phyloP scores from a whole-genome alignment of 495 filamentous ascomycete species.

The Hypoxylon perforatum region DNA sequence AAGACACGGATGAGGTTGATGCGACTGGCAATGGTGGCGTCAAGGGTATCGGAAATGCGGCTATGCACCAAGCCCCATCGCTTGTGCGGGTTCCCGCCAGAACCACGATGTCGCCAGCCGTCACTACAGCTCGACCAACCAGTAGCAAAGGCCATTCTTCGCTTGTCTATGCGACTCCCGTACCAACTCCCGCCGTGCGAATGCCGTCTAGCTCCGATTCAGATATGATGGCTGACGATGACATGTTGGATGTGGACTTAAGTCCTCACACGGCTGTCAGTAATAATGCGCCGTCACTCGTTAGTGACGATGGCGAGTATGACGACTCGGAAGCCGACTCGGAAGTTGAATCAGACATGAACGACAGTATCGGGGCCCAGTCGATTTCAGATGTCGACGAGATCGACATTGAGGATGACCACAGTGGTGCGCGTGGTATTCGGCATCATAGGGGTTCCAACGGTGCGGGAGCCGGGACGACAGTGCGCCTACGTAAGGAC shows the following conservation, averaged over 20 bases:
- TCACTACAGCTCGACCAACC: slow-evolving; percentile 59
- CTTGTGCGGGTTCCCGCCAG: slow-evolving; percentile 67
- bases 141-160: slow-evolving; percentile 64
- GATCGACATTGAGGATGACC: slow-evolving; percentile 59
- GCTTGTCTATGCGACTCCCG: slow-evolving; percentile 50
- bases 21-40: slow-evolving; percentile 31
- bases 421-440: slow-evolving; percentile 47
- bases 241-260: slow-evolving; percentile 69
- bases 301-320: slow-evolving; percentile 87
- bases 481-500: slow-evolving; percentile 56
- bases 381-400: slow-evolving; percentile 62
- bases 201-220: slow-evolving; percentile 43
- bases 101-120: slow-evolving; percentile 65
- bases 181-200: slow-evolving; percentile 41
- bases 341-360: slow-evolving; percentile 53
- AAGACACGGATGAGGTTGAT: slow-evolving; percentile 62
- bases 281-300: slow-evolving; percentile 83
- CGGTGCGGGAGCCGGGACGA: slow-evolving; percentile 40
- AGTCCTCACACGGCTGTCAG: slow-evolving; percentile 84
- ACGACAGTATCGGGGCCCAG: slow-evolving; percentile 53
- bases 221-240: slow-evolving; percentile 57
- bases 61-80: slow-evolving; percentile 50
- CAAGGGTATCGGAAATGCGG: slow-evolving; percentile 34
- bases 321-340: slow-evolving; percentile 66
- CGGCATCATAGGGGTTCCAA: slow-evolving; percentile 50